A percentile compares a stretch with the other conserved stretches of the same genome.
These are phyloP conservation scores for Aspergillus taichungensis DNA, from an alignment of 495 filamentous ascomycete species.

Conservation along the genomic window DNA sequence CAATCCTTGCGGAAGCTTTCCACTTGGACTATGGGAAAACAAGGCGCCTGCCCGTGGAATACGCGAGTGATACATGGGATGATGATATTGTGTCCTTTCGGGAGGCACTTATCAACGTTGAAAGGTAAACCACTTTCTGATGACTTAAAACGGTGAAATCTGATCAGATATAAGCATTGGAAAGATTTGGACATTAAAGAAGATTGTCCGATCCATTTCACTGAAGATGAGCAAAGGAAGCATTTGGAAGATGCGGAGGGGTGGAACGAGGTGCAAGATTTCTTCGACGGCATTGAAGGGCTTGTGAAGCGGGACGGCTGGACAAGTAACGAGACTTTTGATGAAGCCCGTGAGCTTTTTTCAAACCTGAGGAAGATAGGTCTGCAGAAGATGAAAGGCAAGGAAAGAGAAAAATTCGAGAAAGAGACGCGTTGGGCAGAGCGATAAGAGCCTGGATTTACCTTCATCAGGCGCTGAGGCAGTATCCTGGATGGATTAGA, in stretches of 20 bases:
- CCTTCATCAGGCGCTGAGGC: too few species aligned
- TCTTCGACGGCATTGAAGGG: conserved; percentile 22
- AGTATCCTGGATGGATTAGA: too few species aligned
- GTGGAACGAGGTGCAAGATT: conserved; percentile 29
- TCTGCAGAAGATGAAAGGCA: conserved; percentile 10
- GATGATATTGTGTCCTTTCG: conserved; percentile 26
- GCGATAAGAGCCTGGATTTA: too few species aligned
- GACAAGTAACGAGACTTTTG: conserved; percentile 22
- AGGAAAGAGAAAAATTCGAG: conserved; percentile 13
- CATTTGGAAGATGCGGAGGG: conserved; percentile 22
- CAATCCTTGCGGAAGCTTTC: conserved; percentile 13
- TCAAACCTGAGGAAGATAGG: conserved; percentile 12
- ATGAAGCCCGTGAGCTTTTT: conserved; percentile 18
- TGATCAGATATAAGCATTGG: conserved; percentile 16
- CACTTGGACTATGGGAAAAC: conserved; percentile 21
- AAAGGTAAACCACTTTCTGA: conserved; percentile 9
- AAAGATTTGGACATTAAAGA: conserved; percentile 14
- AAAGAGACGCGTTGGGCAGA: conserved; percentile 13
- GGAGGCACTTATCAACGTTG: conserved; percentile 21
- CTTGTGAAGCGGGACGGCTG: conserved; percentile 31
- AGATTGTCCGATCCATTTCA: conserved; percentile 25
- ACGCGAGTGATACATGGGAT: conserved; percentile 25
- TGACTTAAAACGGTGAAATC: neutral
- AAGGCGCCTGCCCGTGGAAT: conserved; percentile 18
- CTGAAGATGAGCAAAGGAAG: conserved; percentile 18